Conservation (phyloP, 805 yeast species). For the Hanseniaspora guilliermondii region DNA sequence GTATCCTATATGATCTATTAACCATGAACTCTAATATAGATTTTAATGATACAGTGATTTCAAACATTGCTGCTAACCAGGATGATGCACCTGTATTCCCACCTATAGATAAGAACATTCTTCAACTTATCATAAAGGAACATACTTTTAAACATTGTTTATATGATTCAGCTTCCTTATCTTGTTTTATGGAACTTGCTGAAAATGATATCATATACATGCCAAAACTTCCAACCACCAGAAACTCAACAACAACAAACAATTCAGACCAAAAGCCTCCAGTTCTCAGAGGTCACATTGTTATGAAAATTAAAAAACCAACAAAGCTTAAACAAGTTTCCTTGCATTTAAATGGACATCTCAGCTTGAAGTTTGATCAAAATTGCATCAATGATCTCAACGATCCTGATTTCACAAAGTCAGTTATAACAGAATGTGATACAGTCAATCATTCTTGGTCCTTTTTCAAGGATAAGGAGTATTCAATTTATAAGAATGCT, state of each 20-base stretch:
- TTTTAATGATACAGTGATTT: background rate
- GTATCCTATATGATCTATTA: background rate
- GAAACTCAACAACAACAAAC: background rate
- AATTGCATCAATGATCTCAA: conserved; percentile 60
- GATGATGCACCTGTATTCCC: conserved; percentile 6
- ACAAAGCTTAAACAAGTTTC: conserved; percentile 53
- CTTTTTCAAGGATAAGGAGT: conserved; percentile 45
- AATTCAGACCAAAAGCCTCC: conserved; percentile 47
- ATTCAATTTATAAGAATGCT: conserved; percentile 5
- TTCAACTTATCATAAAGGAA: conserved; percentile 2
- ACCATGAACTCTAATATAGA: conserved; percentile 37
- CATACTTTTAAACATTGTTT: conserved; percentile 6
- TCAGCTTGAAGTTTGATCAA: conserved; percentile 94
- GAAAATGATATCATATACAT: conserved; percentile 10
- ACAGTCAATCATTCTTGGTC: conserved; percentile 83
- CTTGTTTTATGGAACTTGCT: conserved; percentile 6
- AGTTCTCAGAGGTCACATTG: conserved; percentile 65
- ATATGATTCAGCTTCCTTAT: background rate
- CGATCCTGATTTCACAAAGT: conserved; percentile 19
- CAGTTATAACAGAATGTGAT: conserved; percentile 51
- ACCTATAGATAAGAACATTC: conserved; percentile 3
- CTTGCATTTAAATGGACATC: conserved; percentile 51
- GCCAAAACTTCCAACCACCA: background rate
- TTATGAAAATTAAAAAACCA: conserved; percentile 57
- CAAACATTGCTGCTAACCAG: background rate